Base-by-base conservation (phyloP, 306 rosid genomes). In the Ormosia emarginata region DNA sequence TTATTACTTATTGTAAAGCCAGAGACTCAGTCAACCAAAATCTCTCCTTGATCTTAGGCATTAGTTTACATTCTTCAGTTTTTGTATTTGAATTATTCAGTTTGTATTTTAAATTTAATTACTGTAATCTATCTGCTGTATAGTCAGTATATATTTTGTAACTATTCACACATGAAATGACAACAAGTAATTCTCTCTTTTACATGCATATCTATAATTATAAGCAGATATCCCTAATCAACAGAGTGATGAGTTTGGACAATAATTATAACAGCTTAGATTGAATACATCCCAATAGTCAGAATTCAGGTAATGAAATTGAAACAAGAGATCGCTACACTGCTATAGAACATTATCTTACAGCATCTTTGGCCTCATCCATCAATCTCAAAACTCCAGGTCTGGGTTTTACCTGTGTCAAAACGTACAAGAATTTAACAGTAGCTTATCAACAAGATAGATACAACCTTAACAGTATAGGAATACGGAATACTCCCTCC, bases 331-430 rank as follows among this genome's bases (percentile, higher is more conserved):
- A 73, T 59, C 59, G 56, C 44, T 17, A 58, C 46, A 83, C 56
- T 67, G 29, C 33, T 55, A 68, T 17, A 46, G 74, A 82, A 58
- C 49, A 15, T 69, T 80, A 83, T 83, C 98, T 93, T 95, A 95
- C 98, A 13, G 94, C 92, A 43, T 91, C 91, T 90, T 80, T 95
- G 82, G 92, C 92, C 87, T 95, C 97, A 59, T 95, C 98, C 98
- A 95, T 93, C 81, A 93, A 79, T 85, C 93, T 90, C 85, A 95
- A 84, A 85, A 95, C 99, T 83, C 99, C 98, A 17, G 99, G 97
- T 77, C 98, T 91, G 68, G 99, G 90, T 86, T 90, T 88, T 78
- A 95, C 98, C 98, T 95, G 88, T 59, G 78, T 34, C 82, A 78
- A 67, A 85, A 36, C 4, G 2, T 49, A 46, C 61, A 50, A 75